Percentiles rank a stretch among this genome's conserved stretches.
phyloP scores from a whole-genome alignment of 139 green algal species.

The Spirogloea muscicola region DNA sequence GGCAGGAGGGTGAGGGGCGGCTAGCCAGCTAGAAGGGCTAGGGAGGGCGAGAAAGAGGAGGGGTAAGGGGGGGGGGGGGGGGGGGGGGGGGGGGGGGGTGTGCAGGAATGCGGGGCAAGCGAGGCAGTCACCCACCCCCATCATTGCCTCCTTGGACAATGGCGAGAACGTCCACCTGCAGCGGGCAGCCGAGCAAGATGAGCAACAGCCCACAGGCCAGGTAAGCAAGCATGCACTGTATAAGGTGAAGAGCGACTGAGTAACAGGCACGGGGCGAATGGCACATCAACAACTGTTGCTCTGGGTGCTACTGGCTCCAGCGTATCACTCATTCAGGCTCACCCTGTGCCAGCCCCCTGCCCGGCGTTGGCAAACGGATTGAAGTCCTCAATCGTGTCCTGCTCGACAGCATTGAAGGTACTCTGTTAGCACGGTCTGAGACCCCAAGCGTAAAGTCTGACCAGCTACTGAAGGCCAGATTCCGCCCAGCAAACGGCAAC shows the following conservation, averaged over 20 bases:
- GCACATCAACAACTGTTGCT: neutral
- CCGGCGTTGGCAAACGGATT: constrained; percentile 59
- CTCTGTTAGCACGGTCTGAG: no score
- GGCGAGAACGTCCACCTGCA: constrained; percentile 42
- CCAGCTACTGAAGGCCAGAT: no score
- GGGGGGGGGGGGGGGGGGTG: no score
- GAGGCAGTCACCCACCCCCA: constrained; percentile 35
- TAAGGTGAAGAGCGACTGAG: neutral
- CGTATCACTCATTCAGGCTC: neutral
- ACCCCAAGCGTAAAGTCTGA: no score
- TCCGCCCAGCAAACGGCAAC: no score
- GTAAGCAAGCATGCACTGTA: neutral
- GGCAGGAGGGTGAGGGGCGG: neutral
- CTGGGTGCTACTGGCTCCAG: neutral
- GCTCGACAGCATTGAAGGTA: neutral
- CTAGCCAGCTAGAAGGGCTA: constrained; percentile 36
- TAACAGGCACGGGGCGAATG: neutral
- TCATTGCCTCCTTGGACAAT: constrained; percentile 31
- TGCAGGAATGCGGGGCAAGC: no score
- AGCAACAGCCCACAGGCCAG: neutral
- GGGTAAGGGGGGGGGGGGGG: no score
- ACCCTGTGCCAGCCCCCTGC: constrained; percentile 25
- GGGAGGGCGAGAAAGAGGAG: constrained; percentile 69
- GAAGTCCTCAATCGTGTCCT: constrained; percentile 71
- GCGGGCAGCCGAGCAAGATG: neutral